Conservation (phyloP, 164 flowering plant genomes). For the Piper longum region DNA sequence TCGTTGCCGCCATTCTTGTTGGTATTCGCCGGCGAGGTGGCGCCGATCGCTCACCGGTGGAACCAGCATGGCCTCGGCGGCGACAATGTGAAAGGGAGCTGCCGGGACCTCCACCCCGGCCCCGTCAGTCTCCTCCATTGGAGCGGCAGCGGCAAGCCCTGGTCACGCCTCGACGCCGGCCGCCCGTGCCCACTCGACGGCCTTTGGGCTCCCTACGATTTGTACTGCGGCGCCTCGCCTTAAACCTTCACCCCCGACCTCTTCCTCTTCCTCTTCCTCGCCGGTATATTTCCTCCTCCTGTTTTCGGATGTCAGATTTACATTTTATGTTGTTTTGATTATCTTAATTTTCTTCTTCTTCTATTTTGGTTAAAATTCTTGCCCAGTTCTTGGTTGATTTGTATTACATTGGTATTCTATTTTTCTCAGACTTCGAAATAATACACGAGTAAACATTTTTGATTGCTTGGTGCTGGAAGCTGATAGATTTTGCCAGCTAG, state of each 20-base stretch:
- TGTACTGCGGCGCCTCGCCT: constrained; percentile 36
- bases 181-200: constrained; percentile 73
- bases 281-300: constrained; percentile 22
- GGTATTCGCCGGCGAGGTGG: constrained; percentile 85
- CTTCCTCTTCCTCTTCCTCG: background rate
- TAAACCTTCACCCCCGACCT: background rate
- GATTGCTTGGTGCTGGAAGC: background rate
- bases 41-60: constrained; percentile 94
- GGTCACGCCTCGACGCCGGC: constrained; percentile 68
- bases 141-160: constrained; percentile 97
- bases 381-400: background rate
- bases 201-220: constrained; percentile 80
- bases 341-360: too few relatives aligned
- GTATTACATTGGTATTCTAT: background rate
- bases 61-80: constrained; percentile 97
- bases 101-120: constrained; percentile 82
- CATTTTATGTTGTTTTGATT: background rate
- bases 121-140: constrained; percentile 89
- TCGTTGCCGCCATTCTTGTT: constrained; percentile 87
- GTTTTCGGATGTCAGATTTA: background rate
- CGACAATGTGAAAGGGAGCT: constrained; percentile 83
- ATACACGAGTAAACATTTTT: background rate
- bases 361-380: too few relatives aligned
- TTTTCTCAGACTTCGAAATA: background rate
- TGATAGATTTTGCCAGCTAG: too few relatives aligned